Conservation (phyloP, 106 monocot species). For the Phalaenopsis equestris region DNA sequence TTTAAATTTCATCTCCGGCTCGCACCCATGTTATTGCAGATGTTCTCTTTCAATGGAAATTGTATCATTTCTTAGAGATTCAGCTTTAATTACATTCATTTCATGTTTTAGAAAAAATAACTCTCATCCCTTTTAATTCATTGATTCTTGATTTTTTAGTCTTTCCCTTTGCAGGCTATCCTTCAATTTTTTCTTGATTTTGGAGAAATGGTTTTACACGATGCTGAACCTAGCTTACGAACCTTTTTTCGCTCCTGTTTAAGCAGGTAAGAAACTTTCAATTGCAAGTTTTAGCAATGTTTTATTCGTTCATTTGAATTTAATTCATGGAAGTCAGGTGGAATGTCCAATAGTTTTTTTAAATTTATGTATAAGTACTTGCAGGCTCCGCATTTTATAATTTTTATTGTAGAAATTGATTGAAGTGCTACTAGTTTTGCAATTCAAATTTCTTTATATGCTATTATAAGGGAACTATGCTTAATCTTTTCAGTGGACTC, state of each 20-base stretch:
- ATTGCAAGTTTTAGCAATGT: not conserved
- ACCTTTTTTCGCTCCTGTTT: conserved; percentile 84
- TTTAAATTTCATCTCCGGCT: not conserved
- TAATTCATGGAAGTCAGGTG: too few species aligned
- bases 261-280: conserved; percentile 56
- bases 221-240: conserved; percentile 76
- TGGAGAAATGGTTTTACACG: conserved; percentile 87
- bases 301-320: not conserved
- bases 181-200: conserved; percentile 98
- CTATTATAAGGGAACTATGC: not conserved
- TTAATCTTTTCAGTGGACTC: not conserved
- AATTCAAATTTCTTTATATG: not conserved
- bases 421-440: not conserved
- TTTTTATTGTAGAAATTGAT: not conserved
- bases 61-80: not conserved
- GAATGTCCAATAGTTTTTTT: not conserved
- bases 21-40: not conserved
- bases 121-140: not conserved
- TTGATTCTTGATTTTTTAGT: not conserved
- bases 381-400: not conserved
- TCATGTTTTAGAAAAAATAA: not conserved
- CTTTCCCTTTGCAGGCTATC: conserved; percentile 49
- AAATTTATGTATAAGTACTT: not conserved
- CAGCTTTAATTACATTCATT: not conserved
- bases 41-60: not conserved